Base-by-base conservation (phyloP, 805 yeast genomes). In the Saccharomycopsis amapae region DNA sequence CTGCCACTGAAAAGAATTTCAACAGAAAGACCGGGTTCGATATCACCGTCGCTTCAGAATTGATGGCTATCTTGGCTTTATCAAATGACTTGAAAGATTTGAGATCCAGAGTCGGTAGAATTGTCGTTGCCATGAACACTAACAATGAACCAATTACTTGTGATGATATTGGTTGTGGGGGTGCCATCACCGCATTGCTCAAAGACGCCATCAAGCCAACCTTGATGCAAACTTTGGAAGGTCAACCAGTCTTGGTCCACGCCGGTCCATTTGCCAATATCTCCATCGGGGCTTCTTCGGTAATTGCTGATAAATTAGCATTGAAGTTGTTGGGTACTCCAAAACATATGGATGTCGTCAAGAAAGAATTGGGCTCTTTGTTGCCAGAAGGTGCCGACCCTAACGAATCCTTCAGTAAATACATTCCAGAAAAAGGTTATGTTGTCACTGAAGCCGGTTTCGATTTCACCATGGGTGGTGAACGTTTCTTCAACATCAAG, bases 401-500 rank as follows among this genome's bases (percentile, higher is more conserved):
- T 17, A 24, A 31, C 3, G 36, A 18, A 5, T 24, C n/a, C 12
- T 10, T 18, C 15, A 17, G 31, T 26, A 17, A 19, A 13, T 40
- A 53, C 17, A 49, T 51, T 64, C 74, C 52, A 61, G 73, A 78
- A 44, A 69, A 71, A 51, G 97, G 97, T 55, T 90, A 77, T 61
- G 97, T 88, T 45, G 86, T 90, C 51, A 90, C 98, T 42, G 98
- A 90, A 66, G 97, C 97, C 33, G 98, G 98, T 44, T 90, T 90
- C 68, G 97, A 90, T 66, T 90, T 93, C 72, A 90, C 97, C 40
- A 90, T 90, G 97, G 98, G 98, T 55, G 97, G 97, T 56, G 98
- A 90, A 71, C 77, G 97, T 59, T 90, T 90, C 69, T 77, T 90
- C 67, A 87, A 90, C 71, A 90, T 90, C 65, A 90, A 90, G 70